Conservation (phyloP, 2,329 filamentous ascomycete genomes). For the Sarocladiaceae sp. region DNA sequence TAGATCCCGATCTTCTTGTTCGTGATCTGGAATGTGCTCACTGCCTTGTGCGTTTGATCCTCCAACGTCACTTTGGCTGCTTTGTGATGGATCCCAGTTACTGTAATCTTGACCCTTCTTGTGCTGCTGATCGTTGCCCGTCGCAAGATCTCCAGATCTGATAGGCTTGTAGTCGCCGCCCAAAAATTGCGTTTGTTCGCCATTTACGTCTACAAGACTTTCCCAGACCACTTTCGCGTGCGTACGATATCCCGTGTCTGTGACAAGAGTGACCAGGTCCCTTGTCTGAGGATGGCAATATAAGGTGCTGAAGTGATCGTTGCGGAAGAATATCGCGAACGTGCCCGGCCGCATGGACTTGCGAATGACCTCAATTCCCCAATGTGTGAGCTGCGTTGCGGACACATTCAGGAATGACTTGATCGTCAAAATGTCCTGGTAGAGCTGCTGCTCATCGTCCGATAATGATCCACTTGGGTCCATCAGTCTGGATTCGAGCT, state of each 20-base stretch:
- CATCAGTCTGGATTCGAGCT: slow-evolving; percentile 71
- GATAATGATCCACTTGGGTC: slow-evolving; percentile 45
- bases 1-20: slow-evolving; percentile 79
- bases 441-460: slow-evolving; percentile 67
- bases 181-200: slow-evolving; percentile 74
- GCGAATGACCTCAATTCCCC: slow-evolving; percentile 70
- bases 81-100: not conserved
- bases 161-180: slow-evolving; percentile 86
- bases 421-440: slow-evolving; percentile 79
- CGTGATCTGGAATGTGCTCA: slow-evolving; percentile 30
- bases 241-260: slow-evolving; percentile 81
- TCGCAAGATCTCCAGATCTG: slow-evolving; percentile 38
- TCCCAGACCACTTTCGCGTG: slow-evolving; percentile 97
- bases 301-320: slow-evolving; percentile 93
- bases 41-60: not conserved
- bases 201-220: slow-evolving; percentile 80
- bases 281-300: slow-evolving; percentile 79
- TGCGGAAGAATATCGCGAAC: slow-evolving; percentile 88
- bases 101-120: not conserved
- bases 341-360: slow-evolving; percentile 67
- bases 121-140: not conserved
- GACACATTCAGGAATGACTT: slow-evolving; percentile 74
- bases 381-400: slow-evolving; percentile 79
- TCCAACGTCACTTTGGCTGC: not conserved
- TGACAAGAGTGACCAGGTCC: slow-evolving; percentile 77